Conservation (phyloP, 345 rosid species). For the Clarkia xantiana region DNA sequence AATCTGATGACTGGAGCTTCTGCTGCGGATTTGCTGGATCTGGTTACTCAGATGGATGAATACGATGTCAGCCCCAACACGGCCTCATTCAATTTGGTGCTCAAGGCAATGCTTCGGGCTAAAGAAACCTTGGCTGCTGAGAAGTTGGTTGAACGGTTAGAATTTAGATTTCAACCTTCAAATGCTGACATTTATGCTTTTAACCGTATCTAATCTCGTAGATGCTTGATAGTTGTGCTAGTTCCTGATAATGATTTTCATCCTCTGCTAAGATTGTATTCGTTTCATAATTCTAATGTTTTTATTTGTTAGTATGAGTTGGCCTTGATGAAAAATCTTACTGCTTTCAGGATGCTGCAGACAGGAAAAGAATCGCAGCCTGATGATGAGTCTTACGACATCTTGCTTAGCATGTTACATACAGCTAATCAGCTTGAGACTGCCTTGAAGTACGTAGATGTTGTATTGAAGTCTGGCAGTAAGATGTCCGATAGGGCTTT, state of each 20-base stretch:
- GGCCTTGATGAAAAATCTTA: background rate
- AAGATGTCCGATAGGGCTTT: constrained; percentile 44
- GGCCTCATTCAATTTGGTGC: constrained; percentile 59
- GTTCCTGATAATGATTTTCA: too few species aligned
- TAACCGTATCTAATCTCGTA: too few species aligned
- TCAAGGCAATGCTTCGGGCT: constrained; percentile 63
- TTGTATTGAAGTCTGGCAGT: constrained; percentile 43
- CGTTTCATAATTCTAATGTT: too few species aligned
- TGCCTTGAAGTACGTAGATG: constrained; percentile 54
- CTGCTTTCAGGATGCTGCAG: constrained; percentile 65
- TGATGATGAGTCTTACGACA: constrained; percentile 64
- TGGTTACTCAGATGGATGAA: constrained; percentile 55
- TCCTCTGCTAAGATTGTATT: too few species aligned
- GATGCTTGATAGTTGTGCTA: too few species aligned
- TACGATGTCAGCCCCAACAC: constrained; percentile 55
- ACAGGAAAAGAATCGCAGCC: constrained; percentile 62
- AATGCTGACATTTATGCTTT: too few species aligned
- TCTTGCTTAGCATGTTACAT: constrained; percentile 56
- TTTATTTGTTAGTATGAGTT: background rate
- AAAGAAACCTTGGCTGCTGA: constrained; percentile 52
- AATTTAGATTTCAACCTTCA: background rate
- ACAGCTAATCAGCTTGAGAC: constrained; percentile 28
- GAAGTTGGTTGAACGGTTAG: constrained; percentile 70
- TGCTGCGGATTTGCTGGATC: constrained; percentile 48
- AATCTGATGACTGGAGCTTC: constrained; percentile 56